Evolutionary conservation across 169 alveolate genomes (phyloP).

Genomic region (Theileria luwenshuni): DNA sequence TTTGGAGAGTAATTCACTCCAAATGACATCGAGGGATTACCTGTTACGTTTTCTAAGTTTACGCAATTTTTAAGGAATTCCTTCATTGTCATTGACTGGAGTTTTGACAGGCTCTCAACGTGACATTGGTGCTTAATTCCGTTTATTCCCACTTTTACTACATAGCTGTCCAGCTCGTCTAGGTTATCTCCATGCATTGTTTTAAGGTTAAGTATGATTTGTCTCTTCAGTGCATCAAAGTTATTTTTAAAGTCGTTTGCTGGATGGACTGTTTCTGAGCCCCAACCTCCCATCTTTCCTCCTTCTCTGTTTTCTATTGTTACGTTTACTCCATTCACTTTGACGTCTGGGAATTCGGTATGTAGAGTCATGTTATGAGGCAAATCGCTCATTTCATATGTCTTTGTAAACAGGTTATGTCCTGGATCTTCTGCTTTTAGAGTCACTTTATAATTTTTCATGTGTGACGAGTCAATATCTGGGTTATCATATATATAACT

Average conservation of each 20-base stretch:
- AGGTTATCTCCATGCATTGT: conserved; percentile 61
- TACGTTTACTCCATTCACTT: conserved; percentile 32
- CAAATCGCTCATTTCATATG: conserved; percentile 40
- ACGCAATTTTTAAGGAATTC: conserved; percentile 56
- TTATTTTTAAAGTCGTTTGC: conserved; percentile 51
- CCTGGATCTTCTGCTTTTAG: conserved; percentile 58
- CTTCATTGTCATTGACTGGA: conserved; percentile 50
- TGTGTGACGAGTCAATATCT: conserved; percentile 38
- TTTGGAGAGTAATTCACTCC: conserved; percentile 51
- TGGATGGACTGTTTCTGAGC: conserved; percentile 54
- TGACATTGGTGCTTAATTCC: conserved; percentile 65
- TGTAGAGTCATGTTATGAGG: conserved; percentile 54
- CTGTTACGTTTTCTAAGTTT: conserved; percentile 47
- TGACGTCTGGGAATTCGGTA: conserved; percentile 51
- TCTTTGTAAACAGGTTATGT: conserved; percentile 23
- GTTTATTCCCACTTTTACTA: conserved; percentile 55
- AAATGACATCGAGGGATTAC: conserved; percentile 61
- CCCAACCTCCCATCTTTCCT: conserved; percentile 64
- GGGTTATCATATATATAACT: conserved; percentile 50
- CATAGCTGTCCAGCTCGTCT: conserved; percentile 33
- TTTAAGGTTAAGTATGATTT: conserved; percentile 57
- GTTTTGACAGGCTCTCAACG: conserved; percentile 52
- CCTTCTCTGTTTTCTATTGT: conserved; percentile 46
- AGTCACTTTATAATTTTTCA: conserved; percentile 35
- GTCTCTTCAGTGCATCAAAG: conserved; percentile 53